Base-by-base conservation (phyloP, 1,284 basidiomycete species). In the Hemileia vastatrix region DNA sequence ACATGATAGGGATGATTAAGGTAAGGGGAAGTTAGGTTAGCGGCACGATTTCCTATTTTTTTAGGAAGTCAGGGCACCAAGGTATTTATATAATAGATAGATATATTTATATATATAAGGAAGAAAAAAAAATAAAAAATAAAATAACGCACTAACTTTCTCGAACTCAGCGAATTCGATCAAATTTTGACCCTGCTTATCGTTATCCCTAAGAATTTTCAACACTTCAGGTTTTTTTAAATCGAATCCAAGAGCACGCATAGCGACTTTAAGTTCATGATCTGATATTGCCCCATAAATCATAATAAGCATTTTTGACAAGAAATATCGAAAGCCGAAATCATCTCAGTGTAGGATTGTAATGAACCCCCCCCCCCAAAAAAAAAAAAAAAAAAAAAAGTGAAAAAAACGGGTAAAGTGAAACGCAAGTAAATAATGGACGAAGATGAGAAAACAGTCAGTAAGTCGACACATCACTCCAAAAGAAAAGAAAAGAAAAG, bases 191-290 rank as follows among this genome's bases (percentile, higher is more conserved):
- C 87, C 88, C 4, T 83, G 83, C 78, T 90, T 89, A 76, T 96
- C 93, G 73, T 94, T 84, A 72, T 97, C 94, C 49, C 91, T 81
- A 64, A 99, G 80, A 52, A 98, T 81, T 77, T 97, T 97, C 68
- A 98, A 79, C 57, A 98, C 93, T 77, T 99, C 95, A 0, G 90
- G 89, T 79, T 98, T 99, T 80, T 97, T 96, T 76, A 96, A 78
- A 76, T 97, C 95, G 74, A 98, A 98, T 0, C 95, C 95, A 51
- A 99, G 80, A 3, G 95, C 95, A 52, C 95, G 83, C 89, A 99
- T 92, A 49, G 94, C 92, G 68, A 99, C 95, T 77, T 97, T 97
- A 71, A 98, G 83, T 77, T 99, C 95, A 78, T 98, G 94, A 78
- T 97, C 98, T 79, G 33, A n/a, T n/a, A n/a, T n/a, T n/a, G n/a